Conservation (phyloP, 2,329 filamentous ascomycete species). For the Hypoxylon sp. region DNA sequence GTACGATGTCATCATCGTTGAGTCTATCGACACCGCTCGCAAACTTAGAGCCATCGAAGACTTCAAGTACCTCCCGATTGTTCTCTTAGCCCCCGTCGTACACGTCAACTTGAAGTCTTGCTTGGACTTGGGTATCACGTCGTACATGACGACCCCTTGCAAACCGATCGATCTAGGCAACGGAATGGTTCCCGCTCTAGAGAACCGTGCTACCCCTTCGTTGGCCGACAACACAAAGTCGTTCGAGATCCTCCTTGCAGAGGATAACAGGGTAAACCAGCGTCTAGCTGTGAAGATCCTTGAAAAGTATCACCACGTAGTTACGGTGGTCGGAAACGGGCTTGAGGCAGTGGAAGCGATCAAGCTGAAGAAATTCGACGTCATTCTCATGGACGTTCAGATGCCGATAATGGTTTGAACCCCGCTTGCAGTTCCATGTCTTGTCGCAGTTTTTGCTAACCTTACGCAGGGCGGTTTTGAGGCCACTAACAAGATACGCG, state of each 20-base stretch:
- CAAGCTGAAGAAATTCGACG: constrained; percentile 90
- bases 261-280: constrained; percentile 98
- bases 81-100: constrained; percentile 86
- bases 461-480: constrained; percentile 83
- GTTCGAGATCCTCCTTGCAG: constrained; percentile 92
- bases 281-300: constrained; percentile 95
- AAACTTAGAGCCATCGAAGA: constrained; percentile 86
- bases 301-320: constrained; percentile 93
- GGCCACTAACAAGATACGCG: constrained; percentile 93
- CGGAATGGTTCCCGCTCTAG: constrained; percentile 92
- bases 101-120: constrained; percentile 93
- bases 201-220: constrained; percentile 89
- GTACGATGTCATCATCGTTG: constrained; percentile 95
- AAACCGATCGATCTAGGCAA: constrained; percentile 93
- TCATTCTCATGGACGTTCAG: constrained; percentile 98
- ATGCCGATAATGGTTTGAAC: constrained; percentile 96
- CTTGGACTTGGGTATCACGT: constrained; percentile 94
- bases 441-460: constrained; percentile 22
- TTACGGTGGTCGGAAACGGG: constrained; percentile 94
- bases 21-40: constrained; percentile 90
- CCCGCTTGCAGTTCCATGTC: constrained; percentile 14
- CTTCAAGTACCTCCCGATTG: constrained; percentile 97
- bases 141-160: constrained; percentile 98
- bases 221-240: constrained; percentile 94
- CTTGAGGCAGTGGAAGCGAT: constrained; percentile 92